phyloP scores from a whole-genome alignment of 768 basidiomycete genomes.

The Lactifluus rugatus region DNA sequence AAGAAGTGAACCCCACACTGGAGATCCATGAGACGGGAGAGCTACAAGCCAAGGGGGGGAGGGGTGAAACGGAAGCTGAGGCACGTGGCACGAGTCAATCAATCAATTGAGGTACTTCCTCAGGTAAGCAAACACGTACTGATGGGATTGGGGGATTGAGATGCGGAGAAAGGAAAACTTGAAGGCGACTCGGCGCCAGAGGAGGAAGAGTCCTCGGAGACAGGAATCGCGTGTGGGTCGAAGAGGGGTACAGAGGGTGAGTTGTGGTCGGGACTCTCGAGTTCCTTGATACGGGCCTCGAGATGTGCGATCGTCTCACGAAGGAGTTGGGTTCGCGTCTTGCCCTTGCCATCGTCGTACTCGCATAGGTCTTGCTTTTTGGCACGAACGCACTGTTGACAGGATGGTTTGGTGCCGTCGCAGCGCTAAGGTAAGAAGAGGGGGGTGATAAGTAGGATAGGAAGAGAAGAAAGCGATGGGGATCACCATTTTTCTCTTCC shows the following conservation, averaged over 20 bases:
- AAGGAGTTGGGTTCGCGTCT: conserved; percentile 70
- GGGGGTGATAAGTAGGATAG: not conserved
- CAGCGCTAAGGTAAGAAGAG: conserved; percentile 45
- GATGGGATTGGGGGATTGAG: conserved; percentile 28
- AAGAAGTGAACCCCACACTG: not conserved
- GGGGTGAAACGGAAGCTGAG: conserved; percentile 12
- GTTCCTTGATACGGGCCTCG: conserved; percentile 60
- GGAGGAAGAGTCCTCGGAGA: conserved; percentile 28
- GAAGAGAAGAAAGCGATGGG: not conserved
- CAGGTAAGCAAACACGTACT: conserved; percentile 43
- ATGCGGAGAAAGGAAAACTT: conserved; percentile 25
- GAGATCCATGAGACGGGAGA: conserved; percentile 15
- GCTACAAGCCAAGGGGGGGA: conserved; percentile 4
- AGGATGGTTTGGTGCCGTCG: conserved; percentile 67
- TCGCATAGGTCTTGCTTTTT: conserved; percentile 70
- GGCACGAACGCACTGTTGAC: conserved; percentile 67
- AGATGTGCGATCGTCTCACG: conserved; percentile 68
- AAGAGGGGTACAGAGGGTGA: conserved; percentile 61
- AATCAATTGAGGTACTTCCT: conserved; percentile 22
- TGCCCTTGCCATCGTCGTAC: conserved; percentile 79
- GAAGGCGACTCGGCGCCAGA: conserved; percentile 28
- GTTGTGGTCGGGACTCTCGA: conserved; percentile 65
- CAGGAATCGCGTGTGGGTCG: conserved; percentile 45
- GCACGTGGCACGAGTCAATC: not conserved
- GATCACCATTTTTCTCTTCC: conserved; percentile 21